Percentiles rank a stretch among this genome's conserved stretches.
Evolutionary conservation across 2,329 filamentous ascomycete genomes (phyloP).

Genomic region (Stemphylium vesicarium): DNA sequence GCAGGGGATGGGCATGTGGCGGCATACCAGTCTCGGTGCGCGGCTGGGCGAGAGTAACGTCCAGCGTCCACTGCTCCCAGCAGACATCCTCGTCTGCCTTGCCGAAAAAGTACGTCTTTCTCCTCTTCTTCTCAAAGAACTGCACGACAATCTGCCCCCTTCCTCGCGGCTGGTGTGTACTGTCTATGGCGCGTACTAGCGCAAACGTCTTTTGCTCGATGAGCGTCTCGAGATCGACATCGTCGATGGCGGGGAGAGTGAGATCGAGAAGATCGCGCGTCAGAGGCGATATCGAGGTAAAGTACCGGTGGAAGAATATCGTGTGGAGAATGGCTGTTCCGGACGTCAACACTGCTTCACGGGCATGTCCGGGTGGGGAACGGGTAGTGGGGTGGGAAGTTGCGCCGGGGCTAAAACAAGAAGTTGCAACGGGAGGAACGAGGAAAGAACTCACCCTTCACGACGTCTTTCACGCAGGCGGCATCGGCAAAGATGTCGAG

Average conservation of each 20-base stretch:
- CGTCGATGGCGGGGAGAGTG: slow-evolving; percentile 85
- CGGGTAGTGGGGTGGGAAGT: slow-evolving; percentile 13
- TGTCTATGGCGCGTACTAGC: slow-evolving; percentile 77
- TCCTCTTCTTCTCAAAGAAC: slow-evolving; percentile 91
- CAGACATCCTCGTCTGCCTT: slow-evolving; percentile 90
- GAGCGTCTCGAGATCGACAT: slow-evolving; percentile 88
- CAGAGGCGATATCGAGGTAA: slow-evolving; percentile 80
- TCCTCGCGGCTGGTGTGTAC: slow-evolving; percentile 62
- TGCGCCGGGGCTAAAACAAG: slow-evolving; percentile 3
- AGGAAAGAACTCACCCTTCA: slow-evolving; percentile 71
- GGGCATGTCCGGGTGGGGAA: slow-evolving; percentile 11
- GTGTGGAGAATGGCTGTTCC: slow-evolving; percentile 83
- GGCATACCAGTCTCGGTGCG: slow-evolving; percentile 81
- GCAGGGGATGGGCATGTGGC: background rate
- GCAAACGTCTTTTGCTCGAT: slow-evolving; percentile 86
- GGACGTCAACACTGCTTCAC: slow-evolving; percentile 15
- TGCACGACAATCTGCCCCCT: slow-evolving; percentile 83
- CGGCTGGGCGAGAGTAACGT: slow-evolving; percentile 90
- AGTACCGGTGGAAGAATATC: slow-evolving; percentile 99
- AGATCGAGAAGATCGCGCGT: slow-evolving; percentile 90
- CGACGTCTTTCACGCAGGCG: slow-evolving; percentile 85
- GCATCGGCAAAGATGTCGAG: slow-evolving; percentile 94
- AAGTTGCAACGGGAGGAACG: slow-evolving; percentile 3
- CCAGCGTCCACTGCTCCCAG: slow-evolving; percentile 95
- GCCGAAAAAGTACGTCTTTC: slow-evolving; percentile 74